phyloP scores from a whole-genome alignment of 2,329 filamentous ascomycete species.

The Aspergillus novofumigatus region DNA sequence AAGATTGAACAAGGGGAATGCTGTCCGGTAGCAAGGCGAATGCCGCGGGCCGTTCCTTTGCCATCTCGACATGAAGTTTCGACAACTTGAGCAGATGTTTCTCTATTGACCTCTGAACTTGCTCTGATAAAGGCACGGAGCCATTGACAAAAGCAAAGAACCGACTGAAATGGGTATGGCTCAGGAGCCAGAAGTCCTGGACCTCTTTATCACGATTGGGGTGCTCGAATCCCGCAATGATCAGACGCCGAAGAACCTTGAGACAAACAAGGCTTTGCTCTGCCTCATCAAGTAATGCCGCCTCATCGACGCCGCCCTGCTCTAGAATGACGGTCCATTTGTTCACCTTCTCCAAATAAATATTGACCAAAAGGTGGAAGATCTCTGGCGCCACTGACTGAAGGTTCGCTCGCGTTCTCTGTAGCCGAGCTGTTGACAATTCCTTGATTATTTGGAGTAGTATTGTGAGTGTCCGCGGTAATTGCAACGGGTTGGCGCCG shows the following conservation, averaged over 20 bases:
- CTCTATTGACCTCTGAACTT: conserved; percentile 62
- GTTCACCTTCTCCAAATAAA: conserved; percentile 71
- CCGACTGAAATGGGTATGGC: conserved; percentile 71
- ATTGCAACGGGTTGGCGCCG: conserved; percentile 58
- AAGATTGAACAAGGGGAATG: conserved; percentile 70
- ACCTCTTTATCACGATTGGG: conserved; percentile 76
- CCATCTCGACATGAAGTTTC: conserved; percentile 87
- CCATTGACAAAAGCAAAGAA: conserved; percentile 63
- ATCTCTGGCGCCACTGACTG: conserved; percentile 78
- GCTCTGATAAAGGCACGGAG: conserved; percentile 50
- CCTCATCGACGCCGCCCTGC: conserved; percentile 55
- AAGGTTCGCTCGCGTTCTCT: conserved; percentile 69
- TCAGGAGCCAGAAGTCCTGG: conserved; percentile 73
- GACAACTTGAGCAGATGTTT: conserved; percentile 87
- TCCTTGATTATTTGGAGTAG: conserved; percentile 88
- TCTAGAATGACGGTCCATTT: conserved; percentile 63
- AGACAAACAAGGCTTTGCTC: conserved; percentile 73
- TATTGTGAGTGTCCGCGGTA: conserved; percentile 70
- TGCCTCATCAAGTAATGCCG: conserved; percentile 60
- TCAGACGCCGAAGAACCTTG: conserved; percentile 72
- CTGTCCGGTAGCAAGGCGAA: conserved; percentile 80
- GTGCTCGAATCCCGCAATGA: conserved; percentile 77
- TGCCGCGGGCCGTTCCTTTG: conserved; percentile 70
- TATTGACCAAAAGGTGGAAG: conserved; percentile 70
- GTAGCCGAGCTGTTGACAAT: conserved; percentile 72